Evolutionary conservation across 1,139 yeast species (phyloP).

Genomic region (Nadsonia starkeyi-henricii): DNA sequence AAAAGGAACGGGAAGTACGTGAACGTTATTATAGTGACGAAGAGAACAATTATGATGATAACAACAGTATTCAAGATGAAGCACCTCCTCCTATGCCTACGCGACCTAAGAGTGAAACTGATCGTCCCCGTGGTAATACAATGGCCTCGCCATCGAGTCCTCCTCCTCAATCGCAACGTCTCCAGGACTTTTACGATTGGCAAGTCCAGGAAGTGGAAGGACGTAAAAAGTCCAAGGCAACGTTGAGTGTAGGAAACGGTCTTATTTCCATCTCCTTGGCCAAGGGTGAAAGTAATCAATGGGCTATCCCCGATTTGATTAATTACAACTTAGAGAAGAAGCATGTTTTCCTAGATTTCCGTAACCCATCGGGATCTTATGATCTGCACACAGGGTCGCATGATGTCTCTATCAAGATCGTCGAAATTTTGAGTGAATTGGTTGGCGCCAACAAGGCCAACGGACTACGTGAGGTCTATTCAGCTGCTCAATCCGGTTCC

Average conservation of each 20-base stretch:
- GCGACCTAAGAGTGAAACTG: neutral
- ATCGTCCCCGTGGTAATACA: too few species aligned
- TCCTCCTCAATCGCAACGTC: neutral
- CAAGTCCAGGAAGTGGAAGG: constrained; percentile 84
- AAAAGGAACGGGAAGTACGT: too few species aligned
- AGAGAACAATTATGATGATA: neutral
- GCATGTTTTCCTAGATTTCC: constrained; percentile 79
- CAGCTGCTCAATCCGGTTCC: constrained; percentile 44
- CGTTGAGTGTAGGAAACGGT: constrained; percentile 45
- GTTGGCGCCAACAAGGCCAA: constrained; percentile 71
- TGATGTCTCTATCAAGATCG: constrained; percentile 74
- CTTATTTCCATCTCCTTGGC: constrained; percentile 42
- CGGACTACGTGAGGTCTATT: constrained; percentile 74
- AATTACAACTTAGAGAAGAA: constrained; percentile 77
- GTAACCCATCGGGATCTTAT: constrained; percentile 61
- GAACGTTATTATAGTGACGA: too few species aligned
- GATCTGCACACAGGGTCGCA: constrained; percentile 85
- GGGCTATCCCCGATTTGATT: constrained; percentile 62
- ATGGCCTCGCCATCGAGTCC: neutral
- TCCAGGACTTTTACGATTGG: constrained; percentile 51
- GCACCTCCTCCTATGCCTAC: neutral
- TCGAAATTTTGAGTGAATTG: constrained; percentile 64
- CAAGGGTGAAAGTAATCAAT: constrained; percentile 40
- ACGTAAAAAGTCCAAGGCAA: constrained; percentile 60
- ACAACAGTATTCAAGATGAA: neutral